Percentiles rank a stretch among this genome's conserved stretches.
Evolutionary conservation across 148 eudicot genomes (phyloP).

Genomic region (Linanthus parryae): DNA sequence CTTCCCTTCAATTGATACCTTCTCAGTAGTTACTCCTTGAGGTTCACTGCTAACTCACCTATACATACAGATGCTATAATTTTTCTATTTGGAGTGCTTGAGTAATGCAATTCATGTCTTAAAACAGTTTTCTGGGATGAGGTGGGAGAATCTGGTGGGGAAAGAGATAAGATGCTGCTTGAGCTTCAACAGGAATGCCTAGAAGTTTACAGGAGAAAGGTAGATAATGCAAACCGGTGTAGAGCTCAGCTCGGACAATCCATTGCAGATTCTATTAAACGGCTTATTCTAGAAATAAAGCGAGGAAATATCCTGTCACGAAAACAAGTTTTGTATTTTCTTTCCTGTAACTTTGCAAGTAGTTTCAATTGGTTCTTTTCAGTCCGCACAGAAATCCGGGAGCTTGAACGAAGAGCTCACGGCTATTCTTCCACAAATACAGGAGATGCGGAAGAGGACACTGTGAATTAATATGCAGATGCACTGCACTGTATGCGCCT

Average conservation of each 20-base stretch:
- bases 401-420: constrained; percentile 43
- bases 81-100: too few species aligned
- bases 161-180: constrained; percentile 46
- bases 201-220: constrained; percentile 56
- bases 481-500: too few species aligned
- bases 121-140: constrained; percentile 81
- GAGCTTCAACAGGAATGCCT: constrained; percentile 62
- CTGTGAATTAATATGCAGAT: too few species aligned
- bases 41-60: too few species aligned
- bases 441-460: constrained; percentile 42
- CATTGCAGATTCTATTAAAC: constrained; percentile 57
- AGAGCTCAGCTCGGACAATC: constrained; percentile 61
- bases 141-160: constrained; percentile 46
- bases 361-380: constrained; percentile 11
- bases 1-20: too few species aligned
- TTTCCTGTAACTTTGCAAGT: not conserved
- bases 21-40: too few species aligned
- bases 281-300: too few species aligned
- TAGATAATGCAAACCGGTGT: constrained; percentile 50
- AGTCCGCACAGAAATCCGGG: constrained; percentile 29
- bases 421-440: constrained; percentile 34
- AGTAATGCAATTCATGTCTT: too few species aligned
- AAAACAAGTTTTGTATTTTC: too few species aligned
- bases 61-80: too few species aligned
- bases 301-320: too few species aligned